Evolutionary conservation across 805 yeast species (phyloP).

Genomic region (Henningerozyma blattae): DNA sequence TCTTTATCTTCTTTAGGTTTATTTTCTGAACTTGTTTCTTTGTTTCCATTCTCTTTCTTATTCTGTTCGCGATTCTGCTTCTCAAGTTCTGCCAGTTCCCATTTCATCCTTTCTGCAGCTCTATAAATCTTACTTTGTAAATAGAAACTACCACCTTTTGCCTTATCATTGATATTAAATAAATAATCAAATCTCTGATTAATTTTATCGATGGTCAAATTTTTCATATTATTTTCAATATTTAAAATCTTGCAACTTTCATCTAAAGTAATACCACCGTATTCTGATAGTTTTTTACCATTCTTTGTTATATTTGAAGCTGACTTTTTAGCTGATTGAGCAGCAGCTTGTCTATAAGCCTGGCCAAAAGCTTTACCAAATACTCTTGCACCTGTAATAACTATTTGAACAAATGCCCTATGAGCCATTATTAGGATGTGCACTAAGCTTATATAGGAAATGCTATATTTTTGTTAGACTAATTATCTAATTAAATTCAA

Average conservation of each 20-base stretch:
- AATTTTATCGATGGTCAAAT: constrained; percentile 44
- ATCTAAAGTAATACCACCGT: constrained; percentile 71
- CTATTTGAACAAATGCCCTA: constrained; percentile 77
- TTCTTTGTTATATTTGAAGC: constrained; percentile 31
- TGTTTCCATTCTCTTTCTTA: too few species aligned
- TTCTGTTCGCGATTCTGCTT: too few species aligned
- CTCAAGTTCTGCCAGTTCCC: constrained; percentile 39
- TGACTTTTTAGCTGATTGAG: constrained; percentile 71
- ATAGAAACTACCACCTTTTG: constrained; percentile 92
- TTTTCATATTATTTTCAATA: constrained; percentile 45
- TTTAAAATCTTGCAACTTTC: constrained; percentile 90
- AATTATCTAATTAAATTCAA: too few species aligned
- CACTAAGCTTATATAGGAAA: neutral
- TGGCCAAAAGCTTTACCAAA: constrained; percentile 94
- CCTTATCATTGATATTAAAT: constrained; percentile 82
- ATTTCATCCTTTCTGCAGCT: constrained; percentile 83
- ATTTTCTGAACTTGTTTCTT: too few species aligned
- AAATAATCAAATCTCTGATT: constrained; percentile 67
- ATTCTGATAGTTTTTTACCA: constrained; percentile 31
- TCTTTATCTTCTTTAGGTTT: too few species aligned
- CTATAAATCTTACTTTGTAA: constrained; percentile 86
- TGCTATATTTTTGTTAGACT: neutral
- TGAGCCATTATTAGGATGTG: constrained; percentile 87
- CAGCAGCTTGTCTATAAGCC: constrained; percentile 94
- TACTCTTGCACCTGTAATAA: constrained; percentile 89